Conservation (phyloP, 805 yeast genomes). For the Candida anglica region DNA sequence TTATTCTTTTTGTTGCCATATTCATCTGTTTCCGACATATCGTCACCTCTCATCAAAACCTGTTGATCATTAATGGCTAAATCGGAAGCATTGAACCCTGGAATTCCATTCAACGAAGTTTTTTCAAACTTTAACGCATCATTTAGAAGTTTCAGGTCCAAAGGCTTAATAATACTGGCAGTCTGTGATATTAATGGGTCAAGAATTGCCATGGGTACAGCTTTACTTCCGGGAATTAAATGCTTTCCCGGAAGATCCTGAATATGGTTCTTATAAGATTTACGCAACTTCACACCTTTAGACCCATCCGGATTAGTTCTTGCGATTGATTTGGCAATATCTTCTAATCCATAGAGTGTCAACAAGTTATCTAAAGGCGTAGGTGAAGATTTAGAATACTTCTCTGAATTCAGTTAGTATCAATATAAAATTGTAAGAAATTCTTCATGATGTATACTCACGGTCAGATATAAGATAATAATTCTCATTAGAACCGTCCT, state of each 20-base stretch:
- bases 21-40: slow-evolving; percentile 36
- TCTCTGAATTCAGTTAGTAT: slow-evolving; percentile 4
- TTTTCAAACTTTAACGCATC: slow-evolving; percentile 57
- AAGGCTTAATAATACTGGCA: slow-evolving; percentile 45
- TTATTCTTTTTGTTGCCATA: slow-evolving; percentile 28
- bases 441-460: no score
- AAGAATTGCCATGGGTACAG: slow-evolving; percentile 30
- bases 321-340: slow-evolving; percentile 75
- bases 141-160: slow-evolving; percentile 47
- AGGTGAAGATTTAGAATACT: slow-evolving; percentile 48
- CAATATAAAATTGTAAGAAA: no score
- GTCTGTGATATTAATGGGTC: slow-evolving; percentile 33
- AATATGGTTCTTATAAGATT: slow-evolving; percentile 92
- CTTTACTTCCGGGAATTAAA: slow-evolving; percentile 48
- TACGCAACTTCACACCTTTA: slow-evolving; percentile 87
- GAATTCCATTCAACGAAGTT: slow-evolving; percentile 65
- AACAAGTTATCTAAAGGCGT: slow-evolving; percentile 74
- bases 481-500: no score
- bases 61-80: slow-evolving; percentile 57
- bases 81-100: slow-evolving; percentile 68
- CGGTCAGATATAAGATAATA: no score
- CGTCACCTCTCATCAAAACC: slow-evolving; percentile 37
- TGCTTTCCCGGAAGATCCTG: slow-evolving; percentile 81
- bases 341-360: slow-evolving; percentile 60
- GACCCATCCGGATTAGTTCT: slow-evolving; percentile 84